Evolutionary conservation across 2,329 filamentous ascomycete species (phyloP), one percentile per base, ranked within the genome.

Genomic region (Hypoxylon sp.): DNA sequence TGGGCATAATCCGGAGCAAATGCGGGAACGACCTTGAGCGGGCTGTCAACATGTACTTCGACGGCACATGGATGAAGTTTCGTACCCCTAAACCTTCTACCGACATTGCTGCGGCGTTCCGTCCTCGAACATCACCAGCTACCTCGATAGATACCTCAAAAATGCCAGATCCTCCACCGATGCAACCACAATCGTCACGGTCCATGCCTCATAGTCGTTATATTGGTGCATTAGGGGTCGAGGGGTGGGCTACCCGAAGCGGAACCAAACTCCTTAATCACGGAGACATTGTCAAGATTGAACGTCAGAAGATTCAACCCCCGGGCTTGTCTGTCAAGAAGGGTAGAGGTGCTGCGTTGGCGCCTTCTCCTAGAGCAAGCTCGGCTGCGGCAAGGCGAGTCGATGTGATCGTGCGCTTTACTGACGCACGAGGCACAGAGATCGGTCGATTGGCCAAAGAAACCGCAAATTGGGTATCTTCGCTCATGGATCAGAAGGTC

Each of bases 391-490:
- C 84, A 26, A 85, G 84, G 63, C 85, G 89, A 36, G 81, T 86
- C 13, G 94, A 99, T 73, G 85, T 96, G 4, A 82, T 99, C 53
- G 95, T 97, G 17, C 86, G 94, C 1, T 97, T 99, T 66, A 96
- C 89, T 0, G 95, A 91, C 64, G 71, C 78, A 7, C 80, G 75
- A 41, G 92, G 92, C 0, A 84, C 87, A 45, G 94, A 99, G 69
- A 81, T 99, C 36, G 94, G 94, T 3, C 82, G 94, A 52, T 71
- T 99, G 26, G 87, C 91, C 19, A 93, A 92, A 63, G 92, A 97
- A 23, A 86, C 85, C 4, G 91, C 94, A 3, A 84, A 86, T 52
- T 99, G 94, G 92, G 89, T 97, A 4, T 96, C 94, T 3, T 87
- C 91, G 0, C 73, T 99, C 61, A 84, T 97, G 41, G 94, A 99